Evolutionary conservation across 345 rosid genomes (phyloP), one percentile per base, ranked within the genome.

Genomic region (Turritis glabra): DNA sequence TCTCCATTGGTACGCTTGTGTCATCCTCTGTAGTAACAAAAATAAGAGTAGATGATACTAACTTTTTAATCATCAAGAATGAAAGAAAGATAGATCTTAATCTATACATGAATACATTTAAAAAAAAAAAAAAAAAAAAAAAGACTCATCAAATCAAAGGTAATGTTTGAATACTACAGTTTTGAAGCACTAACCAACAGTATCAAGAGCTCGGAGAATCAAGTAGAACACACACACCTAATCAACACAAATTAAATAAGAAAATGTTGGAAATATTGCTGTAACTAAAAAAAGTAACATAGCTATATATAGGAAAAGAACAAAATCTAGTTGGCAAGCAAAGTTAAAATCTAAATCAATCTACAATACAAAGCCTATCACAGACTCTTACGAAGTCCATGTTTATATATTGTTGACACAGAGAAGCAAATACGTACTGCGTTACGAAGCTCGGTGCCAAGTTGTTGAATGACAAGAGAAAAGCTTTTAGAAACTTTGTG

Each of bases 161-260:
- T 52, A 37, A 52, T 35, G n/a, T 52, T 35, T 51, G 9, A 37
- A 51, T 21, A 52, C 8, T 18, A 54, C 14, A 56, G 58, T 35
- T 21, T 38, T 54, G 17, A 62, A 66, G 69, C 55, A 86, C 93
- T 59, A 74, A 93, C 97, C 98, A 79, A 93, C 89, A 17, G 98
- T 93, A 67, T 93, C 98, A 40, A 93, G 97, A 53, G 97, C 98
- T 54, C 96, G 90, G 59, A 90, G 96, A 75, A 93, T 91, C 84
- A 93, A 74, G 82, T 90, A 90, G 74, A 89, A 88, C 74, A 93
- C 80, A 84, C 93, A 89, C 55, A 93, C 90, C 98, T 93, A 82
- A 37, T 13, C 10, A 47, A 38, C 21, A 9, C 27, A 33, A 13
- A 37, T 52, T 2, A 2, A 27, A 12, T 12, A 41, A 9, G 8